phyloP scores from a whole-genome alignment of 768 basidiomycete genomes.

The Serendipita sp. region DNA sequence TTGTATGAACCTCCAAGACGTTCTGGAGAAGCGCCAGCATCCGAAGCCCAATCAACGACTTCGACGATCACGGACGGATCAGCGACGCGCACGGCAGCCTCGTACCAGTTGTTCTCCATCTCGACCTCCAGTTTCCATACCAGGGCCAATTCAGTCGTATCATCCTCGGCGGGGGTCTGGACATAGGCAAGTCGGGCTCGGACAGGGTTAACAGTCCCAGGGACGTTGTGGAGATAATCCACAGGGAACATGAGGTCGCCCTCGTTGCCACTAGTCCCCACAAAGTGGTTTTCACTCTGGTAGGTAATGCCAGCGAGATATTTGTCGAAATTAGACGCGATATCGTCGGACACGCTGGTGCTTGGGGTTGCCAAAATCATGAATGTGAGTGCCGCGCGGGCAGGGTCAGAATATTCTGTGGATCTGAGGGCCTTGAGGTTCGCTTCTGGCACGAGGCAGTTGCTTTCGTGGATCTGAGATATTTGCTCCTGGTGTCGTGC shows the following conservation, averaged over 20 bases:
- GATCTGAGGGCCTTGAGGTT: neutral
- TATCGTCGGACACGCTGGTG: constrained; percentile 29
- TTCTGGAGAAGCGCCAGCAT: constrained; percentile 29
- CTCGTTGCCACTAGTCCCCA: constrained; percentile 28
- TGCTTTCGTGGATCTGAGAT: constrained; percentile 8
- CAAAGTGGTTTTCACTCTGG: constrained; percentile 27
- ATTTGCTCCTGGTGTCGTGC: neutral
- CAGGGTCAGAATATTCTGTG: constrained; percentile 17
- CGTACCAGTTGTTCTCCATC: constrained; percentile 94
- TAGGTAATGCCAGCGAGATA: constrained; percentile 36
- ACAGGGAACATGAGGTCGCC: constrained; percentile 14
- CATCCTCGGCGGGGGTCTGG: constrained; percentile 54
- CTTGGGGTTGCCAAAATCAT: constrained; percentile 58
- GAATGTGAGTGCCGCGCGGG: constrained; percentile 56
- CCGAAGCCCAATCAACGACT: constrained; percentile 90
- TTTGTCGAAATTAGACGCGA: constrained; percentile 32
- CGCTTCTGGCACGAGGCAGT: constrained; percentile 9
- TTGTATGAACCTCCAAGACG: constrained; percentile 37
- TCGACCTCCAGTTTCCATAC: constrained; percentile 92
- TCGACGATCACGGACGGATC: constrained; percentile 68
- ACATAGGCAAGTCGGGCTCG: constrained; percentile 66
- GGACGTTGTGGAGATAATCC: constrained; percentile 41
- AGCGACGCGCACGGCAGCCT: constrained; percentile 60
- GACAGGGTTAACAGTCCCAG: constrained; percentile 64
- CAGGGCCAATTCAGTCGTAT: constrained; percentile 40